phyloP scores from a whole-genome alignment of 106 monocot genomes.

The Agapanthus africanus region DNA sequence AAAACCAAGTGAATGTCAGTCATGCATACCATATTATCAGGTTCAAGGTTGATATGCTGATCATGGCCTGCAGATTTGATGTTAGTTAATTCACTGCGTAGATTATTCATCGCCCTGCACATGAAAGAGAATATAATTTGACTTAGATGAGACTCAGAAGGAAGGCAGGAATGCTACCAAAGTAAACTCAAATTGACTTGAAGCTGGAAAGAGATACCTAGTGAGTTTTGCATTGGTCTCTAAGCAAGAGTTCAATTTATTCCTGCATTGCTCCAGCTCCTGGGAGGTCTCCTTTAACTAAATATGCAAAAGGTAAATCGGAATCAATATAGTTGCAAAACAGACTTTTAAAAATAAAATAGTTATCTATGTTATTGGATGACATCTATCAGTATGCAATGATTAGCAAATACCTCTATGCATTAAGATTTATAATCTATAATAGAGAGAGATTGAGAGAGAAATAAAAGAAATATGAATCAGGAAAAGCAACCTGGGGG shows the following conservation, averaged over 20 bases:
- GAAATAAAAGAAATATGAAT: not conserved
- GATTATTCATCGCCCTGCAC: conserved; percentile 56
- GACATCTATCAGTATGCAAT: not conserved
- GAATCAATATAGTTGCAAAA: not conserved
- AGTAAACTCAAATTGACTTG: no score
- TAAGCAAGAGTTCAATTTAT: conserved; percentile 51
- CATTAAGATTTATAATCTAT: conserved; percentile 22
- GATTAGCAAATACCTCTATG: conserved; percentile 30
- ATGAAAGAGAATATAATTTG: not conserved
- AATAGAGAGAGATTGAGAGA: conserved; percentile 10
- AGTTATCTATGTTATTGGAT: no score
- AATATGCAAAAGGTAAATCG: not conserved
- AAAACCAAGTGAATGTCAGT: not conserved
- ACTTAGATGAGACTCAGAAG: not conserved
- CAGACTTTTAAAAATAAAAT: not conserved
- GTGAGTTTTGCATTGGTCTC: conserved; percentile 65
- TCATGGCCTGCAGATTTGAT: conserved; percentile 18
- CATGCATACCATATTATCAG: conserved; percentile 31
- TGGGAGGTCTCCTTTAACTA: conserved; percentile 57
- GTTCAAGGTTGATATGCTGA: conserved; percentile 13
- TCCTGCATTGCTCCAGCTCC: conserved; percentile 75
- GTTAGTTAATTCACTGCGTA: conserved; percentile 31
- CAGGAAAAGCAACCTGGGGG: conserved; percentile 27
- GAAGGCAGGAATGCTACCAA: not conserved
- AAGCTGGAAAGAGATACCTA: conserved; percentile 32